Evolutionary conservation across 2,329 filamentous ascomycete genomes (phyloP).

Genomic region (Diplocarpon mali): DNA sequence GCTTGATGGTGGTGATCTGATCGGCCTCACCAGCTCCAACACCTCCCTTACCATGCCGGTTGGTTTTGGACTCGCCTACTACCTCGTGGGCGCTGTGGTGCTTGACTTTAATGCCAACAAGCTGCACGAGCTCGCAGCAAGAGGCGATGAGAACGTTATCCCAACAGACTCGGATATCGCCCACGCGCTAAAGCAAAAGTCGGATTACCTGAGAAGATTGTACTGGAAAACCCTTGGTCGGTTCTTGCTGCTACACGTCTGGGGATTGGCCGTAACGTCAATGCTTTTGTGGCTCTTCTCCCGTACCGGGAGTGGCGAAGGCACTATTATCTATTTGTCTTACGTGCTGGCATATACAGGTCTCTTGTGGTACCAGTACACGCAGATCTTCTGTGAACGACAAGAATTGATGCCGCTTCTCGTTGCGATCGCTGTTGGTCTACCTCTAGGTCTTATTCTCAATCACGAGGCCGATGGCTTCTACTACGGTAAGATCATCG

Average conservation of each 20-base stretch:
- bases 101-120: slow-evolving; percentile 44
- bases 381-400: slow-evolving; percentile 39
- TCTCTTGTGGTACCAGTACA: slow-evolving; percentile 37
- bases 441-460: slow-evolving; percentile 36
- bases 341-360: slow-evolving; percentile 20
- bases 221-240: slow-evolving; percentile 40
- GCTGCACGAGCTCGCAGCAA: slow-evolving; percentile 32
- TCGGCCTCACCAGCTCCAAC: slow-evolving; percentile 31
- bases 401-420: slow-evolving; percentile 38
- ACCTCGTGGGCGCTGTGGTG: slow-evolving; percentile 43
- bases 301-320: slow-evolving; percentile 20
- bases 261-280: slow-evolving; percentile 39
- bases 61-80: slow-evolving; percentile 46
- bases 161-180: slow-evolving; percentile 35
- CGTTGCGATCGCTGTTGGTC: slow-evolving; percentile 33
- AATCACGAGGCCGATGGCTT: slow-evolving; percentile 30
- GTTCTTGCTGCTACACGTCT: slow-evolving; percentile 40
- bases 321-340: slow-evolving; percentile 13
- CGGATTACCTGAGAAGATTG: slow-evolving; percentile 27
- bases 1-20: slow-evolving; percentile 32
- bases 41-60: slow-evolving; percentile 28
- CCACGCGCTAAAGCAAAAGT: slow-evolving; percentile 17
- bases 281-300: slow-evolving; percentile 41
- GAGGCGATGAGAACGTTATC: slow-evolving; percentile 33
- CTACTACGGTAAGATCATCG: slow-evolving; percentile 35